Base-by-base conservation (phyloP, 768 basidiomycete species). In the Russula emetica region DNA sequence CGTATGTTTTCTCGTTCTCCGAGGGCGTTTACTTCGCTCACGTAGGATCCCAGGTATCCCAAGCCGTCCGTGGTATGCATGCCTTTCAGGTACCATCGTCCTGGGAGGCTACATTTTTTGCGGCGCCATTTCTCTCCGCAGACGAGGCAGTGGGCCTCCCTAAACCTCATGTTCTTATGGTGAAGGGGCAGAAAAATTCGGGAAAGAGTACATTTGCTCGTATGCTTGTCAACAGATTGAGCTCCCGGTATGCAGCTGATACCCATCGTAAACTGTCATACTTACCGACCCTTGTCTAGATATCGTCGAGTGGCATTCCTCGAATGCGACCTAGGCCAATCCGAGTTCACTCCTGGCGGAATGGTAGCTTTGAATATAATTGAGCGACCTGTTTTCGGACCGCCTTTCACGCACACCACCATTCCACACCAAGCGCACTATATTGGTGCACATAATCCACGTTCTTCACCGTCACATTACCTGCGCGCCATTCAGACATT, bases 271-370 rank as follows among this genome's bases (percentile, higher is more conserved):
- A 20, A 14, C 7, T 11, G 7, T 22, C 32, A 14, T 45, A 5
- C 38, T 59, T n/a, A 51, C 63, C 55, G 55, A 34, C 28, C 26
- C 14, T 30, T 11, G 13, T 42, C 14, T 63, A 92, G 89, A 32
- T 92, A 91, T 75, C 78, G 79, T 26, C 80, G 80, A n/a, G 92
- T 98, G 3, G 95, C 94, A 0, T 97, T 84, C 72, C 80, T 99
- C 9, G 96, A 98, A 72, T 92, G 90, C 63, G 96, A 99, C 74
- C 69, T 92, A 4, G 96, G 96, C 20, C 96, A 99, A 74, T 89
- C 93, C 4, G 95, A 98, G 74, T 96, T 98, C 71, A 88, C 89
- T 0, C 87, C 92, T 0, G 86, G 86, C 0, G 96, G 94, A 0
- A 82, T 92, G 76, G 88, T 97, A 14, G 83, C 92, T 0, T 75